These are phyloP conservation scores for Effrenium voratum DNA, from an alignment of 73 alveolate species.

Conservation along the genomic window DNA sequence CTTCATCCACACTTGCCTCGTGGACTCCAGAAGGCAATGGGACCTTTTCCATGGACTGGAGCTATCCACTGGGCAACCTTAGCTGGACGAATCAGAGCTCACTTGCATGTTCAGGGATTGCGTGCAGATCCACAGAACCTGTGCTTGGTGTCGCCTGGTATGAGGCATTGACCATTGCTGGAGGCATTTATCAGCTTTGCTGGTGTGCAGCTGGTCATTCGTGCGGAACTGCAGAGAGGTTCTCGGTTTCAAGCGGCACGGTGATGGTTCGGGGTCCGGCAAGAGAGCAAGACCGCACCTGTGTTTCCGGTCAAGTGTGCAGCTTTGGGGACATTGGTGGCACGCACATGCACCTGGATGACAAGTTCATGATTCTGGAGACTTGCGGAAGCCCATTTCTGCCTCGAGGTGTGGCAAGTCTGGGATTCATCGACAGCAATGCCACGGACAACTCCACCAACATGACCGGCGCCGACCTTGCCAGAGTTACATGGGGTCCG, in stretches of 20 bases:
- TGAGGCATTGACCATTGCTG: neutral
- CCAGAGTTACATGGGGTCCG: conserved; percentile 18
- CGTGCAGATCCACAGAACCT: conserved; percentile 12
- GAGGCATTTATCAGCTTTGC: neutral
- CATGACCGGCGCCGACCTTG: too few relatives aligned
- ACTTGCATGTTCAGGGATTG: neutral
- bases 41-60: neutral
- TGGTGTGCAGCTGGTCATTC: neutral
- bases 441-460: neutral
- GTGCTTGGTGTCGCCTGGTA: conserved; percentile 39
- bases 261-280: conserved; percentile 8
- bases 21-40: neutral
- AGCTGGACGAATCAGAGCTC: neutral
- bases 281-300: conserved; percentile 3
- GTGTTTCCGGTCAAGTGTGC: conserved; percentile 33
- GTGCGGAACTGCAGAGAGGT: neutral
- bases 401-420: neutral
- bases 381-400: conserved; percentile 39
- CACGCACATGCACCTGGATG: neutral
- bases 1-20: neutral
- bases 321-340: neutral
- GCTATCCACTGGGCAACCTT: neutral
- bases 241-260: conserved; percentile 12
- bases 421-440: neutral
- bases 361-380: conserved; percentile 29